phyloP scores from a whole-genome alignment of 164 flowering plant species.

The Akebia trifoliata region DNA sequence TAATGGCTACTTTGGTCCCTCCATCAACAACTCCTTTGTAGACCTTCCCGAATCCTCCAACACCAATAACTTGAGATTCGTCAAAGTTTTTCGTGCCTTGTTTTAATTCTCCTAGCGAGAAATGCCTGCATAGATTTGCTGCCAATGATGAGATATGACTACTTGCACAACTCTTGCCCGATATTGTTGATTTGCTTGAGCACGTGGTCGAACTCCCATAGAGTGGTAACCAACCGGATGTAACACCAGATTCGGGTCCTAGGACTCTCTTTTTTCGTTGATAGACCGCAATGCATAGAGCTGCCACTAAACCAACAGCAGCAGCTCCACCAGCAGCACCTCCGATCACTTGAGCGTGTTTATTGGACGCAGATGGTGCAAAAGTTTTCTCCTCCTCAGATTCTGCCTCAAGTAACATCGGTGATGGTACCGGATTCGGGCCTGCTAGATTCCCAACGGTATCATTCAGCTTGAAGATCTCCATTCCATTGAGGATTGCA shows the following conservation, averaged over 20 bases:
- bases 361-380: neutral
- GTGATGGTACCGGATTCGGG: conserved; percentile 50
- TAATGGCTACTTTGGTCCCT: conserved; percentile 50
- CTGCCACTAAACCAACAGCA: conserved; percentile 35
- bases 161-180: conserved; percentile 29
- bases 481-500: conserved; percentile 58
- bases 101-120: conserved; percentile 38
- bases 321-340: conserved; percentile 51
- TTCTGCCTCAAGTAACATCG: conserved; percentile 28
- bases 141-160: conserved; percentile 31
- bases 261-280: conserved; percentile 11
- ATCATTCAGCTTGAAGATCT: conserved; percentile 55
- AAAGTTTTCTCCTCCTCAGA: conserved; percentile 8
- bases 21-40: conserved; percentile 46
- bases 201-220: conserved; percentile 37
- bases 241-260: conserved; percentile 2
- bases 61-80: conserved; percentile 49
- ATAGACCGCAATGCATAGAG: conserved; percentile 18
- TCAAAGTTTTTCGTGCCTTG: conserved; percentile 45
- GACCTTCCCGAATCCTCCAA: conserved; percentile 67
- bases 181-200: conserved; percentile 30
- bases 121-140: conserved; percentile 34
- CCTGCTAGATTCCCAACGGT: conserved; percentile 40
- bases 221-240: conserved; percentile 39
- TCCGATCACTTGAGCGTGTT: conserved; percentile 16